phyloP scores from a whole-genome alignment of 2,329 filamentous ascomycete species.

The Colletotrichum shisoi region DNA sequence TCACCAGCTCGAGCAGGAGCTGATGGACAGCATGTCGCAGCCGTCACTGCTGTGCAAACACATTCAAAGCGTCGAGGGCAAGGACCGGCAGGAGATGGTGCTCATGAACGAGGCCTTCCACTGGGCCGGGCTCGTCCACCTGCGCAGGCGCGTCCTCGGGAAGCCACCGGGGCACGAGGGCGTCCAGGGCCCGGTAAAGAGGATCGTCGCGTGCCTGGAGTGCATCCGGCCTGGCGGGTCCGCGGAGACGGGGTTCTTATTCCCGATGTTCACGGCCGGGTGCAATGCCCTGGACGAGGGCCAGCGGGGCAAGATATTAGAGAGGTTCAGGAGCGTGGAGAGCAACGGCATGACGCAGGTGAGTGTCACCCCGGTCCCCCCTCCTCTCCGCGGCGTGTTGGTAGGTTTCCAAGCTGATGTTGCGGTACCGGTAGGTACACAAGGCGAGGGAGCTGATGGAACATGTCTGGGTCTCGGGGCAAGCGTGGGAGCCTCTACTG shows the following conservation, averaged over 20 bases:
- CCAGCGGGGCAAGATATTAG: constrained; percentile 68
- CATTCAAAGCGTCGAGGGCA: constrained; percentile 58
- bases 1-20: constrained; percentile 65
- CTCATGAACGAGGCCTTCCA: constrained; percentile 82
- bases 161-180: constrained; percentile 63
- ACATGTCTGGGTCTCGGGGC: constrained; percentile 71
- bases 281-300: constrained; percentile 70
- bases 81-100: constrained; percentile 69
- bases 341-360: constrained; percentile 80
- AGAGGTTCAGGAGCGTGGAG: constrained; percentile 72
- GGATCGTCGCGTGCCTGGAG: constrained; percentile 69
- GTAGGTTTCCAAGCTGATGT: neutral
- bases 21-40: constrained; percentile 63
- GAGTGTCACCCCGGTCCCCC: constrained; percentile 41
- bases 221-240: constrained; percentile 71
- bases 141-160: constrained; percentile 76
- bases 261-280: constrained; percentile 84
- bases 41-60: constrained; percentile 54
- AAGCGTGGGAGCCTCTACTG: constrained; percentile 73
- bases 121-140: constrained; percentile 78
- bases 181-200: constrained; percentile 69
- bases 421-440: constrained; percentile 57
- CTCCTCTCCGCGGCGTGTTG: neutral
- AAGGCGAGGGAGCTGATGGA: constrained; percentile 72
- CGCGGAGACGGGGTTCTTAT: constrained; percentile 77